Base-by-base conservation (phyloP, 257 asterid genomes). In the Fraxinus quadrangulata region DNA sequence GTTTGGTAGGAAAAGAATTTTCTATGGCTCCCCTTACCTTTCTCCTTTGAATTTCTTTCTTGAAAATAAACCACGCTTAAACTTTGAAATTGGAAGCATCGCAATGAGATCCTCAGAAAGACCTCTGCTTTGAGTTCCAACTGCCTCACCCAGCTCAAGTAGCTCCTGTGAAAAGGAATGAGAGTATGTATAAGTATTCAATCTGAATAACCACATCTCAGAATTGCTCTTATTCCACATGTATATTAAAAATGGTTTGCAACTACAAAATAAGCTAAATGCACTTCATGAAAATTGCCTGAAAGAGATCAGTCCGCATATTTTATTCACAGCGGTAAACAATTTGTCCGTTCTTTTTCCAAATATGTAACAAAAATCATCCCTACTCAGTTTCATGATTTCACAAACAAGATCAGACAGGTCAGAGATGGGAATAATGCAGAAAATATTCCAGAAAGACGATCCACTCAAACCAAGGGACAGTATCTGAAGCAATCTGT, bases 121-220 rank as follows among this genome's bases (percentile, higher is more conserved):
- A 66, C 98, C 98, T 79, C 96, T 90, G 83, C 88, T 91, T 87
- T 92, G 93, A 81, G 90, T 88, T 81, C 98, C 98, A 82, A 94
- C 91, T 21, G 94, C 81, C 86, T 94, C 98, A 1, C 98, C 96
- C 75, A 94, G 90, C 80, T 92, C 98, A 82, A 92, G 97, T 72
- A 94, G 87, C 83, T 94, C 97, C 97, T 94, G 77, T 76, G 77
- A 34, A 65, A 79, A 36, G 56, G 23, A 26, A 63, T 24, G 14
- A 4, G 69, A 63, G 33, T 63, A 26, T 11, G 67, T n/a, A 59
- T 23, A n/a, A 59, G 11, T 59, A 59, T n/a, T 19, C 36, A 56
- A 56, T 56, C 66, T n/a, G 28, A 56, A 56, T 56, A 56, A 54
- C 26, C 26, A 5, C 3, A 54, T 54, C 26, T 26, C 26, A n/a